Evolutionary conservation across 2,329 filamentous ascomycete species (phyloP).

Genomic region (Pseudogymnoascus pannorum): DNA sequence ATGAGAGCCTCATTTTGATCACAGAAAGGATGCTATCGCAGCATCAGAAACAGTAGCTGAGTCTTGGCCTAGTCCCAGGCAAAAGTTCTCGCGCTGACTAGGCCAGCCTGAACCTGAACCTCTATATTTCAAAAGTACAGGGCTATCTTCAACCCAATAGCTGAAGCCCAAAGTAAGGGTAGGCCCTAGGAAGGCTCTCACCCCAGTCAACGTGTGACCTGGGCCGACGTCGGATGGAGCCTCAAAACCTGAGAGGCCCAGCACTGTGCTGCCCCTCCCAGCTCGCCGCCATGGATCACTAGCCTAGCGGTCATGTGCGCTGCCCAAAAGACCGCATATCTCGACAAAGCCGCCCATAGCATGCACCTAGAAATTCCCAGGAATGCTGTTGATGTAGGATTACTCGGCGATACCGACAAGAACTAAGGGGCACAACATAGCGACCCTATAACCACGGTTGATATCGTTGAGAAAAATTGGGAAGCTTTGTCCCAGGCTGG

Average conservation of each 20-base stretch:
- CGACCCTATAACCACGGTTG: neutral
- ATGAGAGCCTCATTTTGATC: neutral
- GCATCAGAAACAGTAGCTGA: neutral
- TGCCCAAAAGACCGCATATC: neutral
- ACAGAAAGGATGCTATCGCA: neutral
- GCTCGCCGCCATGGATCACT: neutral
- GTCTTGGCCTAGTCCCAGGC: neutral
- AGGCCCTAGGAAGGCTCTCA: neutral
- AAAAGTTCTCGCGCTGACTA: neutral
- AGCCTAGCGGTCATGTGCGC: neutral
- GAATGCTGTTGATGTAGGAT: neutral
- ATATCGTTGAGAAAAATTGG: neutral
- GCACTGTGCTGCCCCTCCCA: too few species aligned
- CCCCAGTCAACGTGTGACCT: neutral
- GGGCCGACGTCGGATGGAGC: neutral
- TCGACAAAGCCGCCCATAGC: neutral
- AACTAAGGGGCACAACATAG: neutral
- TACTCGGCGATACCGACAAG: neutral
- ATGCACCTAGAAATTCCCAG: neutral
- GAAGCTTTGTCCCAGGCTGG: neutral
- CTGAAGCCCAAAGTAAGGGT: neutral
- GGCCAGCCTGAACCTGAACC: neutral
- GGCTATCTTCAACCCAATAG: neutral
- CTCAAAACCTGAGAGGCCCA: too few species aligned
- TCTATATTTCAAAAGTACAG: neutral